Evolutionary conservation across 2,329 filamentous ascomycete species (phyloP), one percentile per base, ranked within the genome.

Genomic region (Hypoxylon sp.): DNA sequence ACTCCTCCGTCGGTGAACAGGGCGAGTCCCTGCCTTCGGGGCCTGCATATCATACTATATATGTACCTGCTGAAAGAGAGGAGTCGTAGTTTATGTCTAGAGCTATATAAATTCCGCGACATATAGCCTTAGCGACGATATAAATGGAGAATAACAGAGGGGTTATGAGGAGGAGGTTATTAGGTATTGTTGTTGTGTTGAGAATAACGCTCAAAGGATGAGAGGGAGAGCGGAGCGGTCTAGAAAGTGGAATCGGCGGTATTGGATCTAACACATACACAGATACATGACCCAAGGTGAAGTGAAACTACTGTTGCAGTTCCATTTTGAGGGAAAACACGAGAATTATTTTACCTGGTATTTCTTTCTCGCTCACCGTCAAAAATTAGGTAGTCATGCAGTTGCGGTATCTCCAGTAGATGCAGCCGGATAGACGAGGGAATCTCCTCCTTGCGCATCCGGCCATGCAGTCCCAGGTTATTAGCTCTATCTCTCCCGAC

Each of bases 371-470:
- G 34, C 57, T 63, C 56, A 64, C 56, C 56, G 53, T 60, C 20
- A 15, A 55, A 15, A 55, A 49, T 67, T 50, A 67, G 61, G 64
- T 64, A 67, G 54, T 61, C 56, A 59, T 67, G 61, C 60, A 67
- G 61, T 58, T 49, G 24, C 24, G 51, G 59, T 59, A 54, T 39
- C 50, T 32, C 39, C 47, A 52, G 55, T 17, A 49, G 39, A 53
- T 56, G 59, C 58, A 56, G 58, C 50, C 55, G 47, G 55, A 51
- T 59, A 63, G 59, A 56, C 53, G 48, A 54, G 60, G 64, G 61
- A 59, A 56, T 53, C 51, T 47, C 57, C 57, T 67, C 64, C 54
- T 28, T 64, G 64, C 64, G 57, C 61, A 67, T 67, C 64, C 64
- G 64, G 57, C 13, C 4, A 67, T 64, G 64, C 64, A 64, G 54